Evolutionary conservation across 2,329 filamentous ascomycete genomes (phyloP).

Genomic region (Ascochyta viciae-villosae): DNA sequence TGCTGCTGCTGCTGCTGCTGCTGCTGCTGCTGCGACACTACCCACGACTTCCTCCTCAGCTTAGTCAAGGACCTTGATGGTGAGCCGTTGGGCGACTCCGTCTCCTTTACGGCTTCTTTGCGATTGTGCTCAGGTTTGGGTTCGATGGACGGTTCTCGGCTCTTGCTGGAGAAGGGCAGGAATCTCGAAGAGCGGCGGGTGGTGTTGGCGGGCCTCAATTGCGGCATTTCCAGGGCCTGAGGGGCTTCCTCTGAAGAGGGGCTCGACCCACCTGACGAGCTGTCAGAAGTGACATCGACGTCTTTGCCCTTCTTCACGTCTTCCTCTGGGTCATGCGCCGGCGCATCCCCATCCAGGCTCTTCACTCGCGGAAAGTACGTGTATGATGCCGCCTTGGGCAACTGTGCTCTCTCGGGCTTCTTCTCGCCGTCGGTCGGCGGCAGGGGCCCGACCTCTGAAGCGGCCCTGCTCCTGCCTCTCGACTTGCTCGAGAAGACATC

Average conservation of each 20-base stretch:
- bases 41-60: slow-evolving; percentile 48
- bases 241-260: slow-evolving; percentile 50
- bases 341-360: slow-evolving; percentile 42
- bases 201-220: slow-evolving; percentile 38
- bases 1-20: slow-evolving; percentile 3
- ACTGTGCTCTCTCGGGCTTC: slow-evolving; percentile 33
- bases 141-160: slow-evolving; percentile 42
- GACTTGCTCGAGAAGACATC: slow-evolving; percentile 40
- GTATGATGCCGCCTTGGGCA: slow-evolving; percentile 51
- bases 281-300: slow-evolving; percentile 45
- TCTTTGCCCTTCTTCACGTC: slow-evolving; percentile 35
- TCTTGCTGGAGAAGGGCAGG: slow-evolving; percentile 44
- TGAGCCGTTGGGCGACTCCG: slow-evolving; percentile 33
- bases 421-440: slow-evolving; percentile 25
- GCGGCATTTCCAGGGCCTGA: slow-evolving; percentile 38
- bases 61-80: slow-evolving; percentile 44
- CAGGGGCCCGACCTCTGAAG: slow-evolving; percentile 40
- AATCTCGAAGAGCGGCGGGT: slow-evolving; percentile 48
- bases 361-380: slow-evolving; percentile 51
- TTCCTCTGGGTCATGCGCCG: slow-evolving; percentile 36
- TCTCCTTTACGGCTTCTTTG: slow-evolving; percentile 33
- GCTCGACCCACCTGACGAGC: slow-evolving; percentile 55
- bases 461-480: slow-evolving; percentile 41
- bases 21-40: slow-evolving; percentile 33
- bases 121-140: slow-evolving; percentile 38